Percentiles rank a stretch among this genome's conserved stretches.
Conservation (phyloP, 2,329 filamentous ascomycete genomes). For the Phialophora chinensis region DNA sequence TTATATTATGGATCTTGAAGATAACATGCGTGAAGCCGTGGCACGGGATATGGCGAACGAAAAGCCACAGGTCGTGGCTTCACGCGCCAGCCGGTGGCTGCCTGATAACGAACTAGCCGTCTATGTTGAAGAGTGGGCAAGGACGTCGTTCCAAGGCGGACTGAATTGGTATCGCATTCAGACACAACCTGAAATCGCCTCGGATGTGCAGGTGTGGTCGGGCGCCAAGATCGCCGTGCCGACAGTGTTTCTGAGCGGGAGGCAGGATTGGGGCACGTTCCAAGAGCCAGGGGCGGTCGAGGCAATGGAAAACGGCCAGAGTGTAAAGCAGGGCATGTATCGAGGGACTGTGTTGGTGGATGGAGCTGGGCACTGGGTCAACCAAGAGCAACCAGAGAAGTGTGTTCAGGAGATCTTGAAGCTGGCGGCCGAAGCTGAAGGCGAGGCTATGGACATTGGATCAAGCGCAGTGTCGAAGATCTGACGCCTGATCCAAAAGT, state of each 20-base stretch:
- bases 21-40: constrained; percentile 66
- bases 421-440: constrained; percentile 45
- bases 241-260: constrained; percentile 66
- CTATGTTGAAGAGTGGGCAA: constrained; percentile 65
- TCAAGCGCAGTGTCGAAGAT: background rate
- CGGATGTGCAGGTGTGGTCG: constrained; percentile 64
- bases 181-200: constrained; percentile 56
- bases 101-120: constrained; percentile 62
- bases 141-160: constrained; percentile 69
- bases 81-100: constrained; percentile 57
- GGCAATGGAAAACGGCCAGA: constrained; percentile 59
- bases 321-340: constrained; percentile 61
- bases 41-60: constrained; percentile 61
- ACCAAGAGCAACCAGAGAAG: constrained; percentile 67
- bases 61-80: constrained; percentile 44
- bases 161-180: constrained; percentile 71
- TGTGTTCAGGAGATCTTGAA: constrained; percentile 57
- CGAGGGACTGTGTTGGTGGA: constrained; percentile 59
- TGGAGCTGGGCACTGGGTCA: constrained; percentile 72
- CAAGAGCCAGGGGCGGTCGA: constrained; percentile 70
- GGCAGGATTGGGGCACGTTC: constrained; percentile 70
- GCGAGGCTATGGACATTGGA: background rate
- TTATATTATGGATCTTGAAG: constrained; percentile 68
- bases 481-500: background rate
- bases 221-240: constrained; percentile 68